A percentile compares a stretch with the other conserved stretches of the same genome.
phyloP scores from a whole-genome alignment of 2,329 filamentous ascomycete species.

The Camillea tinctor region DNA sequence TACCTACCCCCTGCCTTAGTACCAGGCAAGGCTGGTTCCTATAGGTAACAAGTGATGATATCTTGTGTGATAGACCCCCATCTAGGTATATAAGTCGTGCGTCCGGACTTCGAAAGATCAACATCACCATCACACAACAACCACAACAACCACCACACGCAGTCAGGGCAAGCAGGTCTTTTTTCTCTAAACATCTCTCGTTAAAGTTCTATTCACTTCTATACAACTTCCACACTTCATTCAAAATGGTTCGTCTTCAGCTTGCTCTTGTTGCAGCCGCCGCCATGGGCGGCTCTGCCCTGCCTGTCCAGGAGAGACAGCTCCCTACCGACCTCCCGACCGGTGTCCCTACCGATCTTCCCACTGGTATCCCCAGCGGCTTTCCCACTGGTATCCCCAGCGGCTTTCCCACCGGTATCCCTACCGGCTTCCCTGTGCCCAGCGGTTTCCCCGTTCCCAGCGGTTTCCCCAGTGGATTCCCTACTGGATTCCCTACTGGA shows the following conservation, averaged over 20 bases:
- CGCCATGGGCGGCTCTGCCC: slow-evolving; percentile 7
- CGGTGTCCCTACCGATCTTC: neutral
- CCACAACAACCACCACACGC: neutral
- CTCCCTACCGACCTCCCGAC: neutral
- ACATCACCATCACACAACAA: too few species aligned
- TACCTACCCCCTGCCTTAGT: neutral
- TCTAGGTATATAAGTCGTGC: neutral
- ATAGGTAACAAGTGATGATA: neutral
- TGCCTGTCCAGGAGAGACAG: slow-evolving; percentile 12
- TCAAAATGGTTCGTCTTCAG: slow-evolving; percentile 15
- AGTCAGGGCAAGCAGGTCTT: neutral
- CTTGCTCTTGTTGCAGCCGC: slow-evolving; percentile 10
- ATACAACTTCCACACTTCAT: neutral
- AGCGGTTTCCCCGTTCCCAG: neutral
- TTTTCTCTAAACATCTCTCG: neutral
- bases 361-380: neutral
- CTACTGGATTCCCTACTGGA: neutral
- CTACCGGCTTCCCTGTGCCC: neutral
- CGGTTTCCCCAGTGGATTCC: neutral
- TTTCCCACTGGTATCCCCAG: neutral
- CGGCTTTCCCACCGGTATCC: neutral
- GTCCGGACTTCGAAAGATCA: neutral
- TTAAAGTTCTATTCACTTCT: neutral
- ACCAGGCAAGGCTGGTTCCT: neutral
- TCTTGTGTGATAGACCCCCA: neutral